These are phyloP conservation scores for Epichloe glyceriae DNA, from an alignment of 2,329 filamentous ascomycete genomes.

Conservation along the genomic window DNA sequence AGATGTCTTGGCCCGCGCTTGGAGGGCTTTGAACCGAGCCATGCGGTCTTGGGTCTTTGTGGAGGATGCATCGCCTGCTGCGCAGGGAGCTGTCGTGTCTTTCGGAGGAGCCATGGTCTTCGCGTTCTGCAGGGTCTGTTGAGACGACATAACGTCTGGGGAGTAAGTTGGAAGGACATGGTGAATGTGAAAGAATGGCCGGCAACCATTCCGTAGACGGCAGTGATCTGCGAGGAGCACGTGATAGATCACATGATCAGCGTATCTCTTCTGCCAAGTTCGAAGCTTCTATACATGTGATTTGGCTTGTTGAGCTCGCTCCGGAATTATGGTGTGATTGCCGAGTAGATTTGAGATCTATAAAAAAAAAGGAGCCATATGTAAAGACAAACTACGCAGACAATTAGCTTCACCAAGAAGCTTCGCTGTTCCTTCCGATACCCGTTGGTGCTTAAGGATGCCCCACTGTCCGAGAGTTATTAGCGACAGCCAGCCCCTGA, in stretches of 20 bases:
- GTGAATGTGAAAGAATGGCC: background rate
- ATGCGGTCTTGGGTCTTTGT: slow-evolving; percentile 50
- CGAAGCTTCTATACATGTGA: no score
- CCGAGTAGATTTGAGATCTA: background rate
- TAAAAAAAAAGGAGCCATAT: no score
- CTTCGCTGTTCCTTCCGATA: background rate
- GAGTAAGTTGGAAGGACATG: background rate
- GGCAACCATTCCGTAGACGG: background rate
- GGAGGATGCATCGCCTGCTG: slow-evolving; percentile 15
- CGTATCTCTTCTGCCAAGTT: background rate
- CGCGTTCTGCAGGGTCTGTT: background rate
- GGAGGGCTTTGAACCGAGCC: slow-evolving; percentile 76
- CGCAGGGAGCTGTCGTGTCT: background rate
- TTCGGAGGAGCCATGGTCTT: slow-evolving; percentile 1
- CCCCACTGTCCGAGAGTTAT: background rate
- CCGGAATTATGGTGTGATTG: background rate
- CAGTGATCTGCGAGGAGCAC: background rate
- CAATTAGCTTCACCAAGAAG: background rate
- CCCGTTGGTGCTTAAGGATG: background rate
- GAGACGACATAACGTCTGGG: background rate
- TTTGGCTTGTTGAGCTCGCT: no score
- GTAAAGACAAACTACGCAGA: background rate
- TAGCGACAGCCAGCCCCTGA: background rate
- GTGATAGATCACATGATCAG: background rate
- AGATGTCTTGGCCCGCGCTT: slow-evolving; percentile 64